These are phyloP conservation scores for Chloranthus sessilifolius DNA, from an alignment of 164 flowering plant genomes.

Conservation along the genomic window DNA sequence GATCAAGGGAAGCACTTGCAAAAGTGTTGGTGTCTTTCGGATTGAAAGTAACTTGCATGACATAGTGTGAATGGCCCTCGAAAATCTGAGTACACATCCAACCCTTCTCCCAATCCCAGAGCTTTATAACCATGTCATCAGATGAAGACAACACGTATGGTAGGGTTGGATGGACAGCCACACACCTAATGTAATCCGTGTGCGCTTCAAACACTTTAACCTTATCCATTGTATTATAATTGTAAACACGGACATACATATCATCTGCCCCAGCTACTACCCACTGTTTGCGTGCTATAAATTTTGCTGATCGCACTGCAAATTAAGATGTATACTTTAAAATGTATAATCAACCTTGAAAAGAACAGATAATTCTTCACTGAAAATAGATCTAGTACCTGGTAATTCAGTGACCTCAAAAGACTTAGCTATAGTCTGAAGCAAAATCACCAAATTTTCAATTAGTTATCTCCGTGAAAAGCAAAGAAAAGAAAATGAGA, in stretches of 20 bases:
- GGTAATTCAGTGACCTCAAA: slow-evolving; percentile 95
- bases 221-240: slow-evolving; percentile 94
- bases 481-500: too few relatives aligned
- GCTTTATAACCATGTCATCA: slow-evolving; percentile 93
- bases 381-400: slow-evolving; percentile 35
- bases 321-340: slow-evolving; percentile 1
- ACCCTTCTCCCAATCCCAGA: slow-evolving; percentile 98
- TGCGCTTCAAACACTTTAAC: slow-evolving; percentile 94
- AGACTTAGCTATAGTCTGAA: slow-evolving; percentile 87
- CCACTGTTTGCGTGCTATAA: slow-evolving; percentile 91
- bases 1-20: slow-evolving; percentile 98
- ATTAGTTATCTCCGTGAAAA: too few relatives aligned
- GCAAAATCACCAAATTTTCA: slow-evolving; percentile 8
- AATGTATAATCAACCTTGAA: not conserved
- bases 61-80: slow-evolving; percentile 97
- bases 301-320: slow-evolving; percentile 93
- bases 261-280: slow-evolving; percentile 98
- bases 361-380: not conserved
- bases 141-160: slow-evolving; percentile 88
- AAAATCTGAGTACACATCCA: slow-evolving; percentile 87
- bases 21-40: slow-evolving; percentile 96
- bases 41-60: slow-evolving; percentile 95
- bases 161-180: slow-evolving; percentile 88
- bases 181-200: slow-evolving; percentile 86
- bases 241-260: slow-evolving; percentile 92